Percentiles rank a stretch among this genome's conserved stretches.
Conservation (phyloP, 2,329 filamentous ascomycete genomes). For the Talaromyces sp. region DNA sequence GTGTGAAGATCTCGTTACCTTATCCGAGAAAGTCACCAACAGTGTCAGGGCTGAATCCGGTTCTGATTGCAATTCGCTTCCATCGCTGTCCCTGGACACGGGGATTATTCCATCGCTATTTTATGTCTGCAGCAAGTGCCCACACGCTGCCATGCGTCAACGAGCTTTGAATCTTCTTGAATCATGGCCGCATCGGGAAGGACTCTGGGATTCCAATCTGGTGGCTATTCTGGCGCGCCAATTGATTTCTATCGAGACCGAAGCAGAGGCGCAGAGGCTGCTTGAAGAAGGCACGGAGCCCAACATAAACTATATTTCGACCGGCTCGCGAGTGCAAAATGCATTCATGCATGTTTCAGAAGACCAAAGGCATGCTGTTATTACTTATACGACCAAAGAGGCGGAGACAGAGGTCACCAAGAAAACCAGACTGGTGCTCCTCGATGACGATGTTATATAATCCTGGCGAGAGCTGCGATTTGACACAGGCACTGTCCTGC, state of each 20-base stretch:
- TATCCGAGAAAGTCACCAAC: background rate
- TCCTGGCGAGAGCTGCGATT: too few relatives aligned
- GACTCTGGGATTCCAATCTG: conserved; percentile 30
- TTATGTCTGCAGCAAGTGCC: conserved; percentile 28
- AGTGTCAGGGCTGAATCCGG: conserved; percentile 2
- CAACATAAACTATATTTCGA: conserved; percentile 2
- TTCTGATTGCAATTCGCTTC: background rate
- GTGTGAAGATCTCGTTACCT: conserved; percentile 5
- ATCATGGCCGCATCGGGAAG: conserved; percentile 28
- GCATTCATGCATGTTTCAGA: background rate
- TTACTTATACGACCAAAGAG: conserved; percentile 7
- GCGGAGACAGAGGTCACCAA: background rate
- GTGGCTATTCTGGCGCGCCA: conserved; percentile 23
- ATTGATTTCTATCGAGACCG: conserved; percentile 19
- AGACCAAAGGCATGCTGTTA: conserved; percentile 3
- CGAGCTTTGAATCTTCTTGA: conserved; percentile 24
- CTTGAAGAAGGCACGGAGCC: background rate
- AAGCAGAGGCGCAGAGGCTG: conserved; percentile 2
- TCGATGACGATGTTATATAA: background rate
- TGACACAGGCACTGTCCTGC: too few relatives aligned
- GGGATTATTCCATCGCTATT: conserved; percentile 28
- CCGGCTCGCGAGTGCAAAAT: background rate
- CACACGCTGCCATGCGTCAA: conserved; percentile 18
- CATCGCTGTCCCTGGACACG: conserved; percentile 21
- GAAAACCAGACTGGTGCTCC: background rate